Evolutionary conservation across 768 basidiomycete genomes (phyloP), one percentile per base, ranked within the genome.

Genomic region (Wakefieldia striispora): DNA sequence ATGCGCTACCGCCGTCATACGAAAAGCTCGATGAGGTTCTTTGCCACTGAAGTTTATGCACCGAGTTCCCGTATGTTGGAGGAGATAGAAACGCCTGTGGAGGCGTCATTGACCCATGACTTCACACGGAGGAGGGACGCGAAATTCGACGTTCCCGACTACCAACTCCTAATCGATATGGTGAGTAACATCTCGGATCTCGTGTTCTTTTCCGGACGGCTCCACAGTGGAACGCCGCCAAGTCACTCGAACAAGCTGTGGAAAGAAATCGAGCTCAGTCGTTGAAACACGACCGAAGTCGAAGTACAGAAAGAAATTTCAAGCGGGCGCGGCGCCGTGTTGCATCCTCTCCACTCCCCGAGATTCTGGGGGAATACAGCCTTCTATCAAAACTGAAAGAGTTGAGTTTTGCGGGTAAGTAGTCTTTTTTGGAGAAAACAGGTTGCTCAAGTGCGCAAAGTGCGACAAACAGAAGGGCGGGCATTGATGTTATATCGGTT

Each of bases 391-490:
- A 19, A 19, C 41, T 59, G 50, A 66, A 42, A 33, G 50, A 56
- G 27, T 21, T 53, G 8, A 68, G 66, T 47, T 66, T 68, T 20
- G 24, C 51, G 3, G 62, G 66, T 70, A 35, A 40, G 65, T 50
- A 9, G 13, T 24, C 1, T 45, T 21, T 33, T 2, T 27, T 11
- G 3, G 11, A 29, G 26, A 7, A 41, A 19, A 14, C 3, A 27
- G 19, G 20, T 8, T 14, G 33, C 51, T 47, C 21, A 53, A 24
- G 8, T 27, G 9, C 9, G 6, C 8, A 11, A 40, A 86, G 85
- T 79, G 6, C 79, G 82, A 50, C 86, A 89, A 59, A 59, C 82
- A 3, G 79, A 82, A 59, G 74, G 81, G 4, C 76, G 87, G 26
- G 66, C 76, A 60, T 61, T 2, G 74, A 75, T 50, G 71, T 76